phyloP scores from a whole-genome alignment of 306 rosid genomes.

The Cicer pinnatifidum region DNA sequence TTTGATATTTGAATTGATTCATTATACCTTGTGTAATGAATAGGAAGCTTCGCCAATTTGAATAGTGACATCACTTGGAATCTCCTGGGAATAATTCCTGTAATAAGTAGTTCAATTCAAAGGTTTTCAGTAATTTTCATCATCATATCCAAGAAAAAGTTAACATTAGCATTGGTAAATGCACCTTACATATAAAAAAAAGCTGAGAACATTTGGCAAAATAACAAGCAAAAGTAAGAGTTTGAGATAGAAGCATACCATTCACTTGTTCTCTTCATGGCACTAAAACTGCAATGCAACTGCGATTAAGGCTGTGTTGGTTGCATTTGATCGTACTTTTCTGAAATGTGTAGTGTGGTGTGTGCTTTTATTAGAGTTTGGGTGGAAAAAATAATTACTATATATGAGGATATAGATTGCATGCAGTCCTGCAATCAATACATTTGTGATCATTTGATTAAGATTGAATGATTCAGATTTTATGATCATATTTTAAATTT shows the following conservation, averaged over 20 bases:
- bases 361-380: slow-evolving; percentile 36
- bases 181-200: background rate
- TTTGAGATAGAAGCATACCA: slow-evolving; percentile 59
- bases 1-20: slow-evolving; percentile 23
- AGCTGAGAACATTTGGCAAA: no score
- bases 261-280: slow-evolving; percentile 79
- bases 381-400: slow-evolving; percentile 49
- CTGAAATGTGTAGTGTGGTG: background rate
- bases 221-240: background rate
- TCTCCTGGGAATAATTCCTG: slow-evolving; percentile 91
- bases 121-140: slow-evolving; percentile 18
- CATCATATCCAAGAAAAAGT: slow-evolving; percentile 6
- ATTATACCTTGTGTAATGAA: slow-evolving; percentile 78
- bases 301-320: background rate
- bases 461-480: no score
- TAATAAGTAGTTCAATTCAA: slow-evolving; percentile 40
- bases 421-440: no score
- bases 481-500: no score
- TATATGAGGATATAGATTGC: slow-evolving; percentile 8
- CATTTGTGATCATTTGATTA: no score
- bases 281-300: slow-evolving; percentile 34
- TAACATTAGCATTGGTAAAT: slow-evolving; percentile 23
- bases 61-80: slow-evolving; percentile 81
- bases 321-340: slow-evolving; percentile 2
- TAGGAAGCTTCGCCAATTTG: slow-evolving; percentile 76